A percentile compares a stretch with the other conserved stretches of the same genome.
phyloP scores from a whole-genome alignment of 116 monocot species.

The Phalaenopsis hybrid region DNA sequence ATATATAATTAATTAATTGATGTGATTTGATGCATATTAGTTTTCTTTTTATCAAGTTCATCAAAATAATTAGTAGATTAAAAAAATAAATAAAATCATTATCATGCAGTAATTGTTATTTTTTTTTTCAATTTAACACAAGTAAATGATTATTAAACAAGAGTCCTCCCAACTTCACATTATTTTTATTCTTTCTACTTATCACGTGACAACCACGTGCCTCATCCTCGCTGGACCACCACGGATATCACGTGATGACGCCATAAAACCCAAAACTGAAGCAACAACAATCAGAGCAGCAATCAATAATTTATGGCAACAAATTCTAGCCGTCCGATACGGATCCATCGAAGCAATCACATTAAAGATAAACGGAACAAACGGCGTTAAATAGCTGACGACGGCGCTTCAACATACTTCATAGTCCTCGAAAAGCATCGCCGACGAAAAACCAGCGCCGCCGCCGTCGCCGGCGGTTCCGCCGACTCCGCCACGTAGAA shows the following conservation, averaged over 20 bases:
- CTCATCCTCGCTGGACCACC: background rate
- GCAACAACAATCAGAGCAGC: background rate
- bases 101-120: no score
- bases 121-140: no score
- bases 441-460: conserved; percentile 2
- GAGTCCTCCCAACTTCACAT: no score
- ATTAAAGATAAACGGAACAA: background rate
- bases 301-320: background rate
- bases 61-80: no score
- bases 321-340: background rate
- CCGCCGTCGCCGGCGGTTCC: background rate
- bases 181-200: background rate
- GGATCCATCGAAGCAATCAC: background rate
- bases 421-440: no score
- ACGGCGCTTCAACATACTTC: no score
- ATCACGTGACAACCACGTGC: background rate
- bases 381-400: no score
- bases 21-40: no score
- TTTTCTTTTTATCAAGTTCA: no score
- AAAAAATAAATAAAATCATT: no score
- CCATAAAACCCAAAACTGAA: background rate
- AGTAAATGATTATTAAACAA: no score
- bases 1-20: no score
- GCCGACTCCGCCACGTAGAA: background rate
- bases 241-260: background rate